A percentile compares a stretch with the other conserved stretches of the same genome.
Evolutionary conservation across 805 yeast genomes (phyloP).

Genomic region (Diddensiella transvaalensis): DNA sequence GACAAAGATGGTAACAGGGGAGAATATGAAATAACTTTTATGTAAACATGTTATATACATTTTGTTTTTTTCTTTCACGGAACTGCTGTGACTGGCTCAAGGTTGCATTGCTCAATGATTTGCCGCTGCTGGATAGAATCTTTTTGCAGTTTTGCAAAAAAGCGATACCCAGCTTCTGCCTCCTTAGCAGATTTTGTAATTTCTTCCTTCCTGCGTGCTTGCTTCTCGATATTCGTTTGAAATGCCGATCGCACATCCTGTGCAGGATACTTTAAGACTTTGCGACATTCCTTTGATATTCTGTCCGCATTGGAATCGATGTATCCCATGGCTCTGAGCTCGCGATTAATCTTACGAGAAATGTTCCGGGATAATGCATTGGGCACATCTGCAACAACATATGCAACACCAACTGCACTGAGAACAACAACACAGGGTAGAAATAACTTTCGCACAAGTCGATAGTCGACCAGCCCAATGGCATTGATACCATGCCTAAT

Average conservation of each 20-base stretch:
- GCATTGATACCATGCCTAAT: conserved; percentile 19
- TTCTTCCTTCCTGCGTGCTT: conserved; percentile 54
- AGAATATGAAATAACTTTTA: too few relatives aligned
- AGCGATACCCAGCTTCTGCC: conserved; percentile 53
- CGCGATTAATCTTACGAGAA: conserved; percentile 62
- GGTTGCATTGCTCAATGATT: conserved; percentile 37
- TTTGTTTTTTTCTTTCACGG: too few relatives aligned
- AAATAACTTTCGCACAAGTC: conserved; percentile 39
- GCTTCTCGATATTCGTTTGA: conserved; percentile 62
- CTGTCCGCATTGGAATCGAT: conserved; percentile 74
- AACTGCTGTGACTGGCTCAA: conserved; percentile 16
- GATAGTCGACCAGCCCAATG: conserved; percentile 14
- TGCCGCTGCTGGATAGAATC: conserved; percentile 44
- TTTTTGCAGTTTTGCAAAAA: conserved; percentile 49
- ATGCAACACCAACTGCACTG: conserved; percentile 53
- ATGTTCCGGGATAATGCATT: conserved; percentile 83
- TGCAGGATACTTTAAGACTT: conserved; percentile 75
- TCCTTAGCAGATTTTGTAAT: conserved; percentile 49
- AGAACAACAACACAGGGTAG: conserved; percentile 52
- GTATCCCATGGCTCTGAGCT: conserved; percentile 67
- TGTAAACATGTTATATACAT: too few relatives aligned
- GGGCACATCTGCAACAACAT: conserved; percentile 76
- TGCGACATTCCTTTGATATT: conserved; percentile 75
- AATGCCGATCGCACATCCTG: conserved; percentile 73
- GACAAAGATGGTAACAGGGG: too few relatives aligned